These are phyloP conservation scores for Penicillium argentinense DNA, from an alignment of 495 filamentous ascomycete genomes.

Conservation along the genomic window DNA sequence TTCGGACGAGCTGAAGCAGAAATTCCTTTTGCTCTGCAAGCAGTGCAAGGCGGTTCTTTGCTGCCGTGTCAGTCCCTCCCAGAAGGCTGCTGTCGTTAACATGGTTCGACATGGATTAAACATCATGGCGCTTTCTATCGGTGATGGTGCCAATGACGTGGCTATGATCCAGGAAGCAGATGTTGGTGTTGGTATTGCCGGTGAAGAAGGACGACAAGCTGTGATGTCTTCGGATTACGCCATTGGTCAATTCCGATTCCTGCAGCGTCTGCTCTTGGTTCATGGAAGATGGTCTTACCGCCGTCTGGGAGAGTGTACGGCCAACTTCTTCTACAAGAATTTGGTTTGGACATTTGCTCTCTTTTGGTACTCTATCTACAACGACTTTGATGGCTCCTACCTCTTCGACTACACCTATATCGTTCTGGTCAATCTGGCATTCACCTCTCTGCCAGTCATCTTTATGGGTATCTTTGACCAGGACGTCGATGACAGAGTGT, in stretches of 20 bases:
- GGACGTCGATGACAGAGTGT: slow-evolving; percentile 92
- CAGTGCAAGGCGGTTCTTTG: slow-evolving; percentile 96
- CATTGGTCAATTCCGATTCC: slow-evolving; percentile 95
- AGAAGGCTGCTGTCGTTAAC: slow-evolving; percentile 95
- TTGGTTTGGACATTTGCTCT: slow-evolving; percentile 97
- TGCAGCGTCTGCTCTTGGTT: slow-evolving; percentile 87
- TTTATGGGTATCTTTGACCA: slow-evolving; percentile 98
- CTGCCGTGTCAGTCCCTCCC: slow-evolving; percentile 94
- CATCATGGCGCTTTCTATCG: slow-evolving; percentile 95
- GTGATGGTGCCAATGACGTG: slow-evolving; percentile 98
- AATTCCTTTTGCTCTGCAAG: slow-evolving; percentile 94
- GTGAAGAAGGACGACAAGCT: slow-evolving; percentile 93
- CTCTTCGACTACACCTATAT: slow-evolving; percentile 98
- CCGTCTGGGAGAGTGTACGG: slow-evolving; percentile 86
- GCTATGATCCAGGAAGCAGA: slow-evolving; percentile 99
- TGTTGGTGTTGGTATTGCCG: slow-evolving; percentile 96
- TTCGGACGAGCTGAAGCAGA: slow-evolving; percentile 76
- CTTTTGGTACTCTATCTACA: slow-evolving; percentile 97
- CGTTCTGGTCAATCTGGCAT: slow-evolving; percentile 91
- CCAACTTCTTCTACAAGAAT: slow-evolving; percentile 99
- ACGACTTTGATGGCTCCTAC: slow-evolving; percentile 93
- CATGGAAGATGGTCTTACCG: slow-evolving; percentile 97
- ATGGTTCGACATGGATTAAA: slow-evolving; percentile 94
- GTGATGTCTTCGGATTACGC: slow-evolving; percentile 99
- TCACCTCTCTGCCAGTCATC: slow-evolving; percentile 93